These are phyloP conservation scores for Mucor lusitanicus DNA, from an alignment of 371 early-diverging fungal species.

Conservation along the genomic window DNA sequence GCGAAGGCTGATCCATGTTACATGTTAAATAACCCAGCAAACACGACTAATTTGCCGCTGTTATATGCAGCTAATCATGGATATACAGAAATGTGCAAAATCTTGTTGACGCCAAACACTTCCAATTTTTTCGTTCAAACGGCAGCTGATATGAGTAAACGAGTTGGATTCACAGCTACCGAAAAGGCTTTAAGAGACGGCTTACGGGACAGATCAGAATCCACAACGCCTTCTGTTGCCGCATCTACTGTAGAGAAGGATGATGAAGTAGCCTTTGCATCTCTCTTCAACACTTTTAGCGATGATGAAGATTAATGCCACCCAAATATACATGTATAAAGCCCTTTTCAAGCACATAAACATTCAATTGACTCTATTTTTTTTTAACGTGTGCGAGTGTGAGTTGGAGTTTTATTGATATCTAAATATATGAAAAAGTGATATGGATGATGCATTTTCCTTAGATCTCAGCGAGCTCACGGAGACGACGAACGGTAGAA, in stretches of 20 bases:
- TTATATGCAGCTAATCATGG: conserved; percentile 57
- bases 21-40: conserved; percentile 4
- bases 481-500: conserved; percentile 97
- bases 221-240: neutral
- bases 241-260: conserved; percentile 7
- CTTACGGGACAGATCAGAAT: conserved; percentile 5
- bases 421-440: conserved; percentile 6
- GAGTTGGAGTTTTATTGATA: conserved; percentile 12
- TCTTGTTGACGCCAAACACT: conserved; percentile 38
- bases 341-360: neutral
- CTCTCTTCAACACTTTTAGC: conserved; percentile 39
- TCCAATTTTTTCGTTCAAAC: conserved; percentile 30
- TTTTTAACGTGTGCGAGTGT: neutral
- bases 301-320: conserved; percentile 32
- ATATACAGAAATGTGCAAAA: conserved; percentile 44
- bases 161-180: conserved; percentile 23
- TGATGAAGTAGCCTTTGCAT: conserved; percentile 23
- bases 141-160: conserved; percentile 34
- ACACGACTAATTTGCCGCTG: conserved; percentile 34
- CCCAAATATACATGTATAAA: neutral
- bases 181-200: conserved; percentile 18
- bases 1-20: conserved; percentile 44
- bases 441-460: neutral
- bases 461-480: conserved; percentile 95
- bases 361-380: neutral